Conservation (phyloP, 2,329 filamentous ascomycete species). For the Sclerotinia trifoliorum region DNA sequence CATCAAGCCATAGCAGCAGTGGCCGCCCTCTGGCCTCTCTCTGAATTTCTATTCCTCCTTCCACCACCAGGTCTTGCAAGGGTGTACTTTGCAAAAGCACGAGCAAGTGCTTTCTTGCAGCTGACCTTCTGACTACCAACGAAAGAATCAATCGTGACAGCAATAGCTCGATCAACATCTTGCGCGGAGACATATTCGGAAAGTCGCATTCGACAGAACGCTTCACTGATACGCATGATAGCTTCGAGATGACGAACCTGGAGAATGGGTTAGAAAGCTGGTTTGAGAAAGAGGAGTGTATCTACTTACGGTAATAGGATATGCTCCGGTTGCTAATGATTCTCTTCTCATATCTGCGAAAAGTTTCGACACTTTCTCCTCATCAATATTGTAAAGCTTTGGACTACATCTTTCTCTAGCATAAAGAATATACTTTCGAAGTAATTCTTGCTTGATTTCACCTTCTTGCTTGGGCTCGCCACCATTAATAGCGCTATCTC, state of each 20-base stretch:
- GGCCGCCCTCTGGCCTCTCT: conserved; percentile 30
- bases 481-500: conserved; percentile 43
- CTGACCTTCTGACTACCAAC: conserved; percentile 95
- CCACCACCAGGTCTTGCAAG: conserved; percentile 43
- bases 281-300: background rate
- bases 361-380: conserved; percentile 90
- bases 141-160: conserved; percentile 94
- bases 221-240: conserved; percentile 90
- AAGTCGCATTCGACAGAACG: conserved; percentile 97
- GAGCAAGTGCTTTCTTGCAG: conserved; percentile 91
- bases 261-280: background rate
- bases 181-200: conserved; percentile 87
- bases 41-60: conserved; percentile 35
- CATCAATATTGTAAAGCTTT: conserved; percentile 95
- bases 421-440: conserved; percentile 96
- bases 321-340: conserved; percentile 88
- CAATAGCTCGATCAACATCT: conserved; percentile 96
- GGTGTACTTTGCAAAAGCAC: conserved; percentile 95
- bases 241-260: conserved; percentile 96
- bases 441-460: conserved; percentile 83
- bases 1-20: conserved; percentile 29
- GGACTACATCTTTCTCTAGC: conserved; percentile 84
- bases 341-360: conserved; percentile 97
- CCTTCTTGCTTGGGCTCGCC: conserved; percentile 55
- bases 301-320: conserved; percentile 87